Percentiles rank a stretch among this genome's conserved stretches.
Evolutionary conservation across 2,329 filamentous ascomycete species (phyloP).

Genomic region (Onygena corvina): DNA sequence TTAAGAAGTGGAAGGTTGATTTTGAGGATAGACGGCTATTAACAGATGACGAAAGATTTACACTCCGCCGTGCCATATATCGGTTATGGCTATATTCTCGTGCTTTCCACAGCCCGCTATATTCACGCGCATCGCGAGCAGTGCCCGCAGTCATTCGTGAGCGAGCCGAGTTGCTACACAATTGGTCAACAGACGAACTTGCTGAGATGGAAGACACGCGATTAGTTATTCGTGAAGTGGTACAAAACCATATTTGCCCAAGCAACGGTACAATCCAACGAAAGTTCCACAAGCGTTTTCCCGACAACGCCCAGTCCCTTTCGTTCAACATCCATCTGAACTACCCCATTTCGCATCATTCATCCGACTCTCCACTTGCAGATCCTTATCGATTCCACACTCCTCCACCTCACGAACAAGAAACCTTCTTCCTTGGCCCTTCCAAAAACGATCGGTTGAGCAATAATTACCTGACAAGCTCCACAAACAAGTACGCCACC

Average conservation of each 20-base stretch:
- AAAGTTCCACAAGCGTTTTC: slow-evolving; percentile 47
- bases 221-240: slow-evolving; percentile 42
- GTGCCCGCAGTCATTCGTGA: slow-evolving; percentile 38
- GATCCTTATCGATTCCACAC: slow-evolving; percentile 8
- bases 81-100: slow-evolving; percentile 49
- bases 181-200: slow-evolving; percentile 45
- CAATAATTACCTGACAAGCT: background rate
- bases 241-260: slow-evolving; percentile 49
- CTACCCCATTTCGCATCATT: slow-evolving; percentile 30
- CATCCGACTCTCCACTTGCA: slow-evolving; percentile 18
- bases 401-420: background rate
- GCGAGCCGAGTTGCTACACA: slow-evolving; percentile 46
- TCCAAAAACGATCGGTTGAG: slow-evolving; percentile 11
- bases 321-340: slow-evolving; percentile 44
- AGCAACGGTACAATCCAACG: slow-evolving; percentile 49
- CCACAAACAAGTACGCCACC: slow-evolving; percentile 31
- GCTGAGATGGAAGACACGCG: slow-evolving; percentile 50
- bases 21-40: slow-evolving; percentile 45
- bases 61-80: slow-evolving; percentile 47
- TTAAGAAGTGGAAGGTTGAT: slow-evolving; percentile 51
- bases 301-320: slow-evolving; percentile 38
- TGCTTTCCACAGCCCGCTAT: slow-evolving; percentile 45
- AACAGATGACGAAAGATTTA: slow-evolving; percentile 38
- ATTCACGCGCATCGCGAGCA: slow-evolving; percentile 41
- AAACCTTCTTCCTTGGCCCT: background rate